Evolutionary conservation across 2,329 filamentous ascomycete species (phyloP).

Genomic region (Hirsutella minnesotensis): DNA sequence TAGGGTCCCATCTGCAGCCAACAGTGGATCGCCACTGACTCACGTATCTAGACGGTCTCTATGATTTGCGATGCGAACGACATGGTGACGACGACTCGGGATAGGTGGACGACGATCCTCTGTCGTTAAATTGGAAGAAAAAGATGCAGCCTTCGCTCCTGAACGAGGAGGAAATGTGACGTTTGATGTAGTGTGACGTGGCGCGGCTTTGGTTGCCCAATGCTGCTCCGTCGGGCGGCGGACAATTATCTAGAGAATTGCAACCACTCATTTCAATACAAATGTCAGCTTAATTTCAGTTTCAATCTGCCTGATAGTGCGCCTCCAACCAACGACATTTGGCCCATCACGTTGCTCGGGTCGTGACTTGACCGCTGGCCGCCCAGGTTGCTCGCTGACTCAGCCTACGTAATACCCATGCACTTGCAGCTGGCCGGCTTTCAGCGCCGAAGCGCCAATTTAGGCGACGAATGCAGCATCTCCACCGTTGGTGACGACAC

Average conservation of each 20-base stretch:
- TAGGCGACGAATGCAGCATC: too few species aligned
- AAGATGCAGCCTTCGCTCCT: background rate
- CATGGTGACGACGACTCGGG: conserved; percentile 3
- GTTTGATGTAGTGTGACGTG: background rate
- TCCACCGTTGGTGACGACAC: too few species aligned
- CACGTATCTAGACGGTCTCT: conserved; percentile 1
- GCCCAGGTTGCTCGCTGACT: too few species aligned
- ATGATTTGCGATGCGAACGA: conserved; percentile 3
- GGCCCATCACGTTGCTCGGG: too few species aligned
- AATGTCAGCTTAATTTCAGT: background rate
- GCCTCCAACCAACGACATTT: too few species aligned
- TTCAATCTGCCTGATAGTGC: too few species aligned
- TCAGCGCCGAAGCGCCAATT: too few species aligned
- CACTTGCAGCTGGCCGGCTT: too few species aligned
- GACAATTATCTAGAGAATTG: background rate
- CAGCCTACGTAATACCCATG: too few species aligned
- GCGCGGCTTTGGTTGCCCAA: background rate
- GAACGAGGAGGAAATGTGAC: background rate
- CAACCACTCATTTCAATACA: conserved; percentile 1
- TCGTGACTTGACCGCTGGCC: too few species aligned
- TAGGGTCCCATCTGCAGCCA: conserved; percentile 7
- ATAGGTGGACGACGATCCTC: background rate
- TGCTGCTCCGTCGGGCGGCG: background rate
- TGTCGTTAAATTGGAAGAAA: background rate
- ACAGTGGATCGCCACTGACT: conserved; percentile 2